phyloP scores from a whole-genome alignment of 441 rosid species.

The Euphorbia celastroides region DNA sequence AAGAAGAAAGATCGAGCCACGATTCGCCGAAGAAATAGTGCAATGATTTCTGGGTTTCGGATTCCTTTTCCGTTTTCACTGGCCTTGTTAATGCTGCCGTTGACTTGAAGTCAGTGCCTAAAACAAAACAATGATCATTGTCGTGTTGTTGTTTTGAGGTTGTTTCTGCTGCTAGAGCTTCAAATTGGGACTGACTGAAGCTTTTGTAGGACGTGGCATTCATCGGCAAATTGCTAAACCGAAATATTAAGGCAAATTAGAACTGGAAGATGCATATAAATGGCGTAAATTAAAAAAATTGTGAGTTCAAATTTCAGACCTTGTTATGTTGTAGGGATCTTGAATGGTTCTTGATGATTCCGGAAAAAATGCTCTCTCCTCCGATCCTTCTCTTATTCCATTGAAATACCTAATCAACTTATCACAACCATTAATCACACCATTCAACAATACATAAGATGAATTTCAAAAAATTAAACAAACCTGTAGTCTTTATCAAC shows the following conservation, averaged over 20 bases:
- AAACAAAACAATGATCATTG: slow-evolving; percentile 40
- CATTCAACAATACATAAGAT: too few relatives aligned
- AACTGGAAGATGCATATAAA: too few relatives aligned
- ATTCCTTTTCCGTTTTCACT: slow-evolving; percentile 37
- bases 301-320: too few relatives aligned
- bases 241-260: too few relatives aligned
- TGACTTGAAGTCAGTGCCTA: slow-evolving; percentile 63
- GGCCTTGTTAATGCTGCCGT: slow-evolving; percentile 17
- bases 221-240: slow-evolving; percentile 16
- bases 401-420: slow-evolving; percentile 53
- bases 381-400: slow-evolving; percentile 48
- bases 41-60: slow-evolving; percentile 57
- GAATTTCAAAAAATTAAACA: too few relatives aligned
- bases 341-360: slow-evolving; percentile 46
- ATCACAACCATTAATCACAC: too few relatives aligned
- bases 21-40: slow-evolving; percentile 79
- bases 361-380: slow-evolving; percentile 60
- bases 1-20: slow-evolving; percentile 59
- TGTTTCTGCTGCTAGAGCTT: slow-evolving; percentile 22
- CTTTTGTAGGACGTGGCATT: slow-evolving; percentile 25
- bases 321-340: too few relatives aligned
- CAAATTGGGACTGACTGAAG: slow-evolving; percentile 26
- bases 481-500: too few relatives aligned
- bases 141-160: slow-evolving; percentile 27
- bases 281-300: too few relatives aligned